Evolutionary conservation across 2,329 filamentous ascomycete genomes (phyloP), one percentile per base, ranked within the genome.

Genomic region (Grosmannia serpens): DNA sequence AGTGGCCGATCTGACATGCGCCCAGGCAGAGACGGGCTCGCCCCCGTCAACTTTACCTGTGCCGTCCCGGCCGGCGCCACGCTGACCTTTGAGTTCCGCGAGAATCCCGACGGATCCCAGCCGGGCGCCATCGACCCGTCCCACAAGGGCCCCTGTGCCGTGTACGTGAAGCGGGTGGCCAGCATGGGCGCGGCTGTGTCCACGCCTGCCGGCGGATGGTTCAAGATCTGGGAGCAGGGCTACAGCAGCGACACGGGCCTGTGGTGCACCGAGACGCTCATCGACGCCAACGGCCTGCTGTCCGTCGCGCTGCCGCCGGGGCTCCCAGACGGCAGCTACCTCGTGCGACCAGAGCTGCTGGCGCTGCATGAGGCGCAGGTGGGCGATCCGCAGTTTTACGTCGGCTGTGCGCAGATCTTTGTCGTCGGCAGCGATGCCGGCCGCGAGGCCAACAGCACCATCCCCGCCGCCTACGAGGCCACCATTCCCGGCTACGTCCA

Each of bases 221-320:
- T 91, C 77, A 90, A 90, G 77, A 67, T 91, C 67, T 89, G 79
- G 75, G 80, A 88, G 59, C 78, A 85, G 56, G 85, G 84, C 52
- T 88, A 87, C 70, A 77, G 87, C 64, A 68, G 72, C 6, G 64
- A 68, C 6, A 74, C 74, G 1, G 69, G 74, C 31, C 74, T 81
- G 67, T 91, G 87, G 86, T 89, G 87, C 70, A 86, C 84, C 3
- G 81, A 88, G 66, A 82, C 81, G 61, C 75, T 91, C 60, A 86
- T 86, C 60, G 75, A 72, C 57, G 83, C 83, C 70, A 76, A 83
- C 26, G 86, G 86, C 17, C 74, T 84, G 24, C 72, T 90, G 15
- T 83, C 81, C 5, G 77, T 88, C 59, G 72, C 76, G 24, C 74
- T 90, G 3, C 86, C 87, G 9, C 65, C 72, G 1, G 80, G 79